Percentiles rank a stretch among this genome's conserved stretches.
Conservation (phyloP, 495 filamentous ascomycete genomes). For the Xylaria acuta region DNA sequence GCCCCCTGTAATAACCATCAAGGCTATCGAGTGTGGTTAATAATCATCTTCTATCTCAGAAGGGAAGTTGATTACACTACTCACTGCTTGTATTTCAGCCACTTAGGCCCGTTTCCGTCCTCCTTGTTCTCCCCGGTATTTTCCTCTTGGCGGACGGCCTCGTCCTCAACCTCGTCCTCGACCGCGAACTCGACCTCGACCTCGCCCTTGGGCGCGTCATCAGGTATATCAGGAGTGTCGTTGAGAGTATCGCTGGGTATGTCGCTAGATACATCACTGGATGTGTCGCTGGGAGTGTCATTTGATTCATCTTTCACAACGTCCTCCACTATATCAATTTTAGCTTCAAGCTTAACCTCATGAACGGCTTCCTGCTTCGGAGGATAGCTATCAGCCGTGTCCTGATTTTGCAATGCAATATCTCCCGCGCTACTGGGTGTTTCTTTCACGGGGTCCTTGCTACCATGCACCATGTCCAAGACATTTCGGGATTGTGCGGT, state of each 20-base stretch:
- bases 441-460: constrained; percentile 21
- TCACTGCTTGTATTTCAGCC: constrained; percentile 54
- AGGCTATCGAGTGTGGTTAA: constrained; percentile 49
- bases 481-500: constrained; percentile 34
- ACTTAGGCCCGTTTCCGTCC: constrained; percentile 39
- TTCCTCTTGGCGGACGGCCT: constrained; percentile 3
- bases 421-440: constrained; percentile 7
- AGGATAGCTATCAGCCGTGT: constrained; percentile 12
- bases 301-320: background rate
- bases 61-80: constrained; percentile 21
- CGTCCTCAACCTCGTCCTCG: constrained; percentile 21
- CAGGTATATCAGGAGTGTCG: background rate
- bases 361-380: constrained; percentile 14
- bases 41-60: background rate
- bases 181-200: too few relatives aligned
- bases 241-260: background rate
- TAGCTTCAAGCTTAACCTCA: background rate
- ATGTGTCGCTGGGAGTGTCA: background rate
- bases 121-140: constrained; percentile 29
- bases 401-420: constrained; percentile 30
- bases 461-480: constrained; percentile 39
- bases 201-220: background rate
- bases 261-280: background rate
- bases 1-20: constrained; percentile 79
- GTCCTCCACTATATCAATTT: background rate